Base-by-base conservation (phyloP, 495 filamentous ascomycete genomes). In the Hypoxylon fragiforme region DNA sequence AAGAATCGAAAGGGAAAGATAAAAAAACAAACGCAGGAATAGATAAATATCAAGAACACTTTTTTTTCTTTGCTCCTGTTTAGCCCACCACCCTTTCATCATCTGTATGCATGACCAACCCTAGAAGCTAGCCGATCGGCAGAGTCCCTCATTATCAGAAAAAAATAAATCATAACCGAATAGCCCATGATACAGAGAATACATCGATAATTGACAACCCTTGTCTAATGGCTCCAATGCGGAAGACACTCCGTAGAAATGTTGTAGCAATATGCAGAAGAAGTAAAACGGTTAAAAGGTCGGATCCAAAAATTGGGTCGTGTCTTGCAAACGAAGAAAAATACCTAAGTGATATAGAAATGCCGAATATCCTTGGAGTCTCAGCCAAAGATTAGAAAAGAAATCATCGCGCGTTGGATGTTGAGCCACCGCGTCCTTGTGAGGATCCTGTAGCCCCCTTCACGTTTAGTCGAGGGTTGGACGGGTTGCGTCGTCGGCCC, bases 401-500 rank as follows among this genome's bases (percentile, higher is more conserved):
- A 20, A 7, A 34, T 51, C 39, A 61, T 26, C 30, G 55, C 18
- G 37, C 40, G 13, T 35, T 53, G 32, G 50, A 50, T 6, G 21
- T 24, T 5, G 45, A 26, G 35, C 30, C 34, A 20, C 50, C 45
- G 16, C 57, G 57, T 38, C 43, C 32, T 28, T 55, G 50, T n/a
- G 31, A 47, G 18, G 24, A 5, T 16, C 26, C 43, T n/a, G 36
- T n/a, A 12, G 19, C 26, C 1, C 45, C 43, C 12, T 38, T 46
- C 12, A 57, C 52, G 11, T 44, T 56, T 24, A 42, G 30, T 37
- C 41, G 63, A 3, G 55, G 32, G 26, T 39, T 53, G 16, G 65
- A 39, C 26, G 43, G 31, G 18, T 65, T 60, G 26, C 50, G 58
- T 51, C 53, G 51, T 34, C 55, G 58, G 24, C 46, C 54, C 16